Percentiles rank a stretch among this genome's conserved stretches.
Conservation (phyloP, 352 stramenopile genomes). For the Pythium aquatile region DNA sequence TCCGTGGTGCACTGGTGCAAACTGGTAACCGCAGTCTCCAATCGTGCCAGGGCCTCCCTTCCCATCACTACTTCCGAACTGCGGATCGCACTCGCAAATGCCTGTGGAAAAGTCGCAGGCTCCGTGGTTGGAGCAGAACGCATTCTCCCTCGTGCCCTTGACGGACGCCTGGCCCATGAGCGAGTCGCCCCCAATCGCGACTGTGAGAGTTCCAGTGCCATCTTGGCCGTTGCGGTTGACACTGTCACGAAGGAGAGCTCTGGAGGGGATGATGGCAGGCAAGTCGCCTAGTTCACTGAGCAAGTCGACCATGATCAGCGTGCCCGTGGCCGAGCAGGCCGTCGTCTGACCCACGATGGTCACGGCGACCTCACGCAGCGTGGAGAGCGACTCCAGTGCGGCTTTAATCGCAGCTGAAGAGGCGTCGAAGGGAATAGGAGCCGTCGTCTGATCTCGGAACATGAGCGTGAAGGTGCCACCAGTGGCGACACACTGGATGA, state of each 20-base stretch:
- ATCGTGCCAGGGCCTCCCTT: constrained; percentile 60
- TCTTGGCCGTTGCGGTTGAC: constrained; percentile 52
- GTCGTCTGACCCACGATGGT: constrained; percentile 32
- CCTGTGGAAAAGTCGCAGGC: constrained; percentile 65
- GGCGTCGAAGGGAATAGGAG: constrained; percentile 37
- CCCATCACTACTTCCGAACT: constrained; percentile 73
- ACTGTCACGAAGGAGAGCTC: constrained; percentile 39
- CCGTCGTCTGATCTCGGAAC: constrained; percentile 64
- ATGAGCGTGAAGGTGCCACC: constrained; percentile 59
- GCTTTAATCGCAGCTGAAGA: constrained; percentile 35
- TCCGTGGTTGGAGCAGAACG: constrained; percentile 75
- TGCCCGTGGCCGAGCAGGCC: constrained; percentile 42
- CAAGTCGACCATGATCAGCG: constrained; percentile 59
- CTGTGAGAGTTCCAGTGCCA: constrained; percentile 45
- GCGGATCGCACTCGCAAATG: constrained; percentile 52
- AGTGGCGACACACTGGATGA: constrained; percentile 60
- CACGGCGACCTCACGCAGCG: constrained; percentile 43
- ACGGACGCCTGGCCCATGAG: constrained; percentile 43
- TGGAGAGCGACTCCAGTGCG: constrained; percentile 48
- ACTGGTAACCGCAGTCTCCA: constrained; percentile 73
- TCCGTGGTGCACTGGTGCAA: constrained; percentile 3
- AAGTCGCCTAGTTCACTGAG: constrained; percentile 59
- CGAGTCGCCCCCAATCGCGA: constrained; percentile 36
- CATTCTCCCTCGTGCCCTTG: constrained; percentile 68
- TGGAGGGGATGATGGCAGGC: constrained; percentile 41